Evolutionary conservation across 2,329 filamentous ascomycete genomes (phyloP).

Genomic region (Colletotrichum plurivorum): DNA sequence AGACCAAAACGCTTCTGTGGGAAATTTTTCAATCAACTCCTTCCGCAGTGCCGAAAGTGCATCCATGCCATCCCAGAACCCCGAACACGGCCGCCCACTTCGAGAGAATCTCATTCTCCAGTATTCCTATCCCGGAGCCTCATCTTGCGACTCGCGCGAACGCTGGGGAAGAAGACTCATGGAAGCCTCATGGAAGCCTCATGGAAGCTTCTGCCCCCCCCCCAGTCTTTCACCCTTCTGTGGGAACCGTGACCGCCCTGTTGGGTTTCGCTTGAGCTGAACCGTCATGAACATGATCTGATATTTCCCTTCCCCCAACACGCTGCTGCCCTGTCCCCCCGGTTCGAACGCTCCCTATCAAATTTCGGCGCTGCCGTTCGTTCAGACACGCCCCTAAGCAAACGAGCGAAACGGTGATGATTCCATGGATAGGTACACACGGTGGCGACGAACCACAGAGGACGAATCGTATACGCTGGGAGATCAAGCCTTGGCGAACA

Average conservation of each 20-base stretch:
- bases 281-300: neutral
- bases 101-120: conserved; percentile 10
- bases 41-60: neutral
- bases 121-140: conserved; percentile 14
- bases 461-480: too few species aligned
- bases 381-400: conserved; percentile 1
- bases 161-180: neutral
- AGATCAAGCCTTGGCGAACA: too few species aligned
- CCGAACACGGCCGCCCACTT: conserved; percentile 3
- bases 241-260: neutral
- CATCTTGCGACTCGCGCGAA: neutral
- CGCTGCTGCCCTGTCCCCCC: neutral
- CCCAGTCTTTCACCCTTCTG: too few species aligned
- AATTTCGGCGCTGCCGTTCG: conserved; percentile 36
- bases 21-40: neutral
- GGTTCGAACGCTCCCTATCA: conserved; percentile 1
- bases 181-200: neutral
- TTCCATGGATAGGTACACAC: neutral
- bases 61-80: conserved; percentile 13
- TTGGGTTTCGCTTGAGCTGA: neutral
- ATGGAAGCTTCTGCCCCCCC: too few species aligned
- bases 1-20: conserved; percentile 31
- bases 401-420: neutral
- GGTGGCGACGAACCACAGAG: too few species aligned
- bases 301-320: neutral